A percentile compares a stretch with the other conserved stretches of the same genome.
Evolutionary conservation across 2,329 filamentous ascomycete species (phyloP).

Genomic region (Fusarium sp.): DNA sequence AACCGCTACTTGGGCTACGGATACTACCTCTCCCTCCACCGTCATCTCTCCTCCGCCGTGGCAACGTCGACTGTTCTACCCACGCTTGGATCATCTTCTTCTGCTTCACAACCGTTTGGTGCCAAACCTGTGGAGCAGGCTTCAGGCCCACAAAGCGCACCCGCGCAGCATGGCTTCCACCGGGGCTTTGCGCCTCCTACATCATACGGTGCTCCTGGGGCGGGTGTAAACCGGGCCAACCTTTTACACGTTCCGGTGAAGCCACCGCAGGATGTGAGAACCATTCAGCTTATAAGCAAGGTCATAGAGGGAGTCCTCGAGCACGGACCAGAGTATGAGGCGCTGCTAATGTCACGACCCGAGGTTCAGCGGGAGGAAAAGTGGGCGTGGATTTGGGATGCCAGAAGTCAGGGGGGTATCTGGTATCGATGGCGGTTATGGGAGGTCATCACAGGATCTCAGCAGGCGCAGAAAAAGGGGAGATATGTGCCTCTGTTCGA

Average conservation of each 20-base stretch:
- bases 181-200: conserved; percentile 78
- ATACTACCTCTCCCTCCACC: conserved; percentile 79
- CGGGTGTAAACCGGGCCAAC: conserved; percentile 54
- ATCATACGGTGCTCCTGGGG: conserved; percentile 63
- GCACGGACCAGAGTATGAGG: conserved; percentile 88
- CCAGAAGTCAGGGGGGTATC: conserved; percentile 76
- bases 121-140: conserved; percentile 68
- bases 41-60: conserved; percentile 81
- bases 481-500: conserved; percentile 76
- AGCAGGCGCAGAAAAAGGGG: conserved; percentile 54
- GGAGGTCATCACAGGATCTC: conserved; percentile 77
- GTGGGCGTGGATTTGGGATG: conserved; percentile 94
- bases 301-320: conserved; percentile 81
- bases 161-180: conserved; percentile 55
- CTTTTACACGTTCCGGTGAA: conserved; percentile 74
- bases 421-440: conserved; percentile 95
- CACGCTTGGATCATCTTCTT: conserved; percentile 49
- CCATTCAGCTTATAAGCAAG: conserved; percentile 84
- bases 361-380: conserved; percentile 86
- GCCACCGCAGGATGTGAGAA: conserved; percentile 77
- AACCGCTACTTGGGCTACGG: conserved; percentile 87
- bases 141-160: conserved; percentile 47
- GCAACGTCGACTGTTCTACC: conserved; percentile 54
- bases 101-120: conserved; percentile 74
- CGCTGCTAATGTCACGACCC: conserved; percentile 84